Percentiles rank a stretch among this genome's conserved stretches.
phyloP scores from a whole-genome alignment of 2,329 filamentous ascomycete species.

The Leptographium flavum region DNA sequence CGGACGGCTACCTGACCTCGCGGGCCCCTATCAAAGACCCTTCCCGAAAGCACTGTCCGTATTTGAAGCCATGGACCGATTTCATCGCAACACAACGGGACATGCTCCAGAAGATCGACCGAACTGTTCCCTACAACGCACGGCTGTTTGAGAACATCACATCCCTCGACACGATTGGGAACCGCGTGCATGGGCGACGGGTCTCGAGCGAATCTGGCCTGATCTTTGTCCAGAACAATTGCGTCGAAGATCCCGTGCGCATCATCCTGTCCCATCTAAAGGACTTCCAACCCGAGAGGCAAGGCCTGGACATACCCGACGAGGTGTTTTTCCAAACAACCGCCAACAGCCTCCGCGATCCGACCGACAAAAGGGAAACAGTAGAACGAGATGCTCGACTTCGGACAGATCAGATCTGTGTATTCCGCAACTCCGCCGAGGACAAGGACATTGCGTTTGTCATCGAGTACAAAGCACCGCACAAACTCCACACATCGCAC shows the following conservation, averaged over 20 bases:
- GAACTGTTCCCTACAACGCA: conserved; percentile 9
- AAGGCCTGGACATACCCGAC: conserved; percentile 13
- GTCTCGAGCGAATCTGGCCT: conserved; percentile 14
- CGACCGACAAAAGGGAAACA: not conserved
- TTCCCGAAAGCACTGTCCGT: conserved; percentile 16
- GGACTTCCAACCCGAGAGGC: not conserved
- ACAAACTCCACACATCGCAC: conserved; percentile 27
- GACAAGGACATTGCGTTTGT: conserved; percentile 16
- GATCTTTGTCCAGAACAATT: conserved; percentile 12
- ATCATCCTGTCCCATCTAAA: conserved; percentile 3
- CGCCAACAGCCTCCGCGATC: conserved; percentile 2
- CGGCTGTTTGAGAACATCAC: conserved; percentile 15
- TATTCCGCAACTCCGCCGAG: conserved; percentile 9
- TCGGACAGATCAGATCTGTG: conserved; percentile 20
- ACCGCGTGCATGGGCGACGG: conserved; percentile 9
- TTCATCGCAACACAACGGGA: conserved; percentile 13
- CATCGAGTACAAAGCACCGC: conserved; percentile 31
- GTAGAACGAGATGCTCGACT: conserved; percentile 9
- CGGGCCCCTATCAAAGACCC: conserved; percentile 18
- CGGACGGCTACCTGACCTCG: conserved; percentile 13
- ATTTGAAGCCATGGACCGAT: conserved; percentile 15
- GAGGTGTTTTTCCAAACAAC: conserved; percentile 14
- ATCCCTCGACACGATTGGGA: conserved; percentile 14
- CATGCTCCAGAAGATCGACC: conserved; percentile 13
- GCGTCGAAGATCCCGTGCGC: conserved; percentile 3